Evolutionary conservation across 352 stramenopile species (phyloP), one percentile per base, ranked within the genome.

Genomic region (Globisporangium irregulare): DNA sequence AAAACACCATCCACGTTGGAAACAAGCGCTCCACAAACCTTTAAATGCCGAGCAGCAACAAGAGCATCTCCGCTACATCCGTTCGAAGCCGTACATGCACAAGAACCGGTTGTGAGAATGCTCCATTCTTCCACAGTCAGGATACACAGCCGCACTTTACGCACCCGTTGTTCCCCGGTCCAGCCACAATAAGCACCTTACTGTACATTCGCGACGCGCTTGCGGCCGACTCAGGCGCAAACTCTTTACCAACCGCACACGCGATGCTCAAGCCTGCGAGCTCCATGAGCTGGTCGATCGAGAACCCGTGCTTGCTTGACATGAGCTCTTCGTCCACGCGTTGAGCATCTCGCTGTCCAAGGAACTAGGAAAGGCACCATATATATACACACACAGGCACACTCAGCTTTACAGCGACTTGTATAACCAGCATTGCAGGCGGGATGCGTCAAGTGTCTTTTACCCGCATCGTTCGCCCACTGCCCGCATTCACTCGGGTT

Each of bases 241-340:
- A 94, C 36, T 89, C 77, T 66, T 97, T 89, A 32, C 76, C 72
- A 56, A 99, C 81, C 2, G 96, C 95, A 50, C 89, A 90, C 6
- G 97, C 95, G 20, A 99, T 96, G 72, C 91, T 94, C 10, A 99
- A 77, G 4, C 98, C 98, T 9, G 98, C 98, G 22, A 99, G 83
- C 79, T 99, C 98, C 98, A 99, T 99, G 22, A 99, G 83, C 80
- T 99, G 97, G 66, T 98, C 92, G 61, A 99, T 90, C 25, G 86
- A 97, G 75, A 98, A 99, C 2, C 94, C 94, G 58, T 89, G 79
- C 24, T 62, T 71, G 27, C 68, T 81, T 27, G 77, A 83, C 93
- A 98, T 98, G 55, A 99, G 89, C 67, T 95, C 81, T 62, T 93
- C 82, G 63, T 98, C 95, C 4, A 98, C 80, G 29, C 59, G 75